phyloP scores from a whole-genome alignment of 2,329 filamentous ascomycete genomes.

The Diaporthe helianthi region DNA sequence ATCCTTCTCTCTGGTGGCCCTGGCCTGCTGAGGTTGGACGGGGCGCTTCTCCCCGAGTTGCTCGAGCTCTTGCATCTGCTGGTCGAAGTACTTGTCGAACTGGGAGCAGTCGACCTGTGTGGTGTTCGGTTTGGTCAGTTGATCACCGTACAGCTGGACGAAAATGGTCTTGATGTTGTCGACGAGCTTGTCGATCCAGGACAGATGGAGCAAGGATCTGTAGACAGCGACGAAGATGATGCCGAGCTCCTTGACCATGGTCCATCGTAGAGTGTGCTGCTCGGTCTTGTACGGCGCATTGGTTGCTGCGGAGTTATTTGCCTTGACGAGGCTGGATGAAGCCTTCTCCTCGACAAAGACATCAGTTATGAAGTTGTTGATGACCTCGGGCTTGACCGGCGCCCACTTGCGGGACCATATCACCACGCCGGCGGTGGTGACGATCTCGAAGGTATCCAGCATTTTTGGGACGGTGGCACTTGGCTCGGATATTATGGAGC shows the following conservation, averaged over 20 bases:
- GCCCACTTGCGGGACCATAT: slow-evolving; percentile 92
- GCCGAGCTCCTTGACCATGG: slow-evolving; percentile 87
- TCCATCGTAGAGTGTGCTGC: slow-evolving; percentile 95
- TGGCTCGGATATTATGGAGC: background rate
- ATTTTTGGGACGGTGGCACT: slow-evolving; percentile 57
- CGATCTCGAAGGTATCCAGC: slow-evolving; percentile 96
- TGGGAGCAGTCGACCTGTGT: slow-evolving; percentile 78
- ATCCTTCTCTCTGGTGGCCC: slow-evolving; percentile 44
- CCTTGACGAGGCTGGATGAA: slow-evolving; percentile 65
- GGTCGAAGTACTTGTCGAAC: slow-evolving; percentile 94
- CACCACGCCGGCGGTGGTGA: slow-evolving; percentile 95
- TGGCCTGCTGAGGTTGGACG: slow-evolving; percentile 37
- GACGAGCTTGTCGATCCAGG: slow-evolving; percentile 96
- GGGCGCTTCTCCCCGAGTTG: slow-evolving; percentile 54
- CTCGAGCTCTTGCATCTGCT: slow-evolving; percentile 85
- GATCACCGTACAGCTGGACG: slow-evolving; percentile 85
- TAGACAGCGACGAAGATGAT: slow-evolving; percentile 99
- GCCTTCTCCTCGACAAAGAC: slow-evolving; percentile 97
- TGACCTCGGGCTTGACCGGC: slow-evolving; percentile 78
- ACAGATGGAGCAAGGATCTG: slow-evolving; percentile 90
- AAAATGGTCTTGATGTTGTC: slow-evolving; percentile 96
- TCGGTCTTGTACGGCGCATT: slow-evolving; percentile 87
- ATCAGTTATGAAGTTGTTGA: slow-evolving; percentile 95
- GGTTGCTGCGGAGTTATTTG: slow-evolving; percentile 62
- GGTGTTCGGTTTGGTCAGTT: slow-evolving; percentile 81